These are phyloP conservation scores for Cutaneotrichosporon sp. DNA, from an alignment of 1,284 basidiomycete species.

Conservation along the genomic window DNA sequence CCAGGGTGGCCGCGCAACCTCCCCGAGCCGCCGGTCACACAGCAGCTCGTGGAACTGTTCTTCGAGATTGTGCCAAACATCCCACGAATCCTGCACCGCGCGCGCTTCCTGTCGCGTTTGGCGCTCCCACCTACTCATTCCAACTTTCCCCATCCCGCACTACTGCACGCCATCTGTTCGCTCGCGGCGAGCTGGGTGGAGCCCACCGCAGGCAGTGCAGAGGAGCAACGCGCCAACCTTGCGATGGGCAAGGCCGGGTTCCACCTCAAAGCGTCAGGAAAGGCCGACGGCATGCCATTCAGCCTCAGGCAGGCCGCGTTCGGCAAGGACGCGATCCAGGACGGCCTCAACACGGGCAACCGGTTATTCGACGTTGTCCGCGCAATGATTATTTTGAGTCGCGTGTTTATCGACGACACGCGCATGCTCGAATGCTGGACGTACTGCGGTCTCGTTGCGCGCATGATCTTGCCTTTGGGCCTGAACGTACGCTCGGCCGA, in stretches of 20 bases:
- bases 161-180: conserved; percentile 50
- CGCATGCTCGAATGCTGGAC: conserved; percentile 48
- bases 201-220: not conserved
- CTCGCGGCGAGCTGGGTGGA: conserved; percentile 37
- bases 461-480: conserved; percentile 45
- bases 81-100: conserved; percentile 43
- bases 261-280: not conserved
- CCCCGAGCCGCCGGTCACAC: conserved; percentile 45
- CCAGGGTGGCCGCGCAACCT: conserved; percentile 47
- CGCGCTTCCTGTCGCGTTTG: conserved; percentile 47
- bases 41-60: conserved; percentile 44
- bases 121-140: conserved; percentile 49
- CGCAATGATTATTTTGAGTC: conserved; percentile 43
- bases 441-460: conserved; percentile 38
- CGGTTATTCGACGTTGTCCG: conserved; percentile 43
- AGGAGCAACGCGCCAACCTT: not conserved
- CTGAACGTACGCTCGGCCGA: conserved; percentile 43
- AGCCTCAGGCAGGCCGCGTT: conserved; percentile 33
- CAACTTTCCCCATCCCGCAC: conserved; percentile 48
- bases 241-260: not conserved
- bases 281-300: conserved; percentile 21
- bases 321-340: conserved; percentile 39
- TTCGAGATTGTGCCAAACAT: conserved; percentile 44
- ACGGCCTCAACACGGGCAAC: conserved; percentile 43
- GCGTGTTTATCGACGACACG: conserved; percentile 46